Base-by-base conservation (phyloP, 768 basidiomycete genomes). In the Termitomyces sp. region DNA sequence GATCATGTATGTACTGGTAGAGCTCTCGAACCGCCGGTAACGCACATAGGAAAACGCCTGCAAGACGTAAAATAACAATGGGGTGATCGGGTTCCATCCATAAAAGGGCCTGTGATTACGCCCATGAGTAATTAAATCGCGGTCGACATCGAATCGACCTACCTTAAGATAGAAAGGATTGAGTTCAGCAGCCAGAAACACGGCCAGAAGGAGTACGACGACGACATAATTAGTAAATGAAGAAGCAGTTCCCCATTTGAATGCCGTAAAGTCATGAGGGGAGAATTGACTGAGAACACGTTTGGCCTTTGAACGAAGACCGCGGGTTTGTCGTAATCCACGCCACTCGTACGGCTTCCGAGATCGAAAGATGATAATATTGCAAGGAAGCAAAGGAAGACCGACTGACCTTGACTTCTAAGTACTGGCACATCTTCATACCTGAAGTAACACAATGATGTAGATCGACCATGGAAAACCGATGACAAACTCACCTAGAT, bases 41-140 rank as follows among this genome's bases (percentile, higher is more conserved):
- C n/a, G 86, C 91, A 64, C 91, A 94, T 2, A 94, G 73, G 67
- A 94, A 94, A 59, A 94, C 83, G 58, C 83, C 83, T 16, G 82
- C 84, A 10, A 94, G 79, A 30, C 83, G 75, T 59, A 82, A 73
- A 57, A 92, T 88, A 49, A 94, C 78, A 60, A 94, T 83, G 11
- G 91, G 91, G 68, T 94, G 91, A 69, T 91, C 86, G 35, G 91
- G 92, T 66, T 93, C 90, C 86, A 94, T 88, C 91, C 91, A 93
- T 37, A 94, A 76, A 63, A 72, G 72, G 70, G 79, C 83, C 77
- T 76, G 64, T 55, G 52, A n/a, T 28, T 45, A 43, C 40, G 19
- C 17, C 48, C 39, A 23, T 30, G 27, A 28, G 28, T 56, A 47
- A 21, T 39, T 45, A 54, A 56, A 52, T 56, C 45, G 16, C 21